A percentile compares a stretch with the other conserved stretches of the same genome.
phyloP scores from a whole-genome alignment of 2,329 filamentous ascomycete genomes.

The Talaromyces albobiverticillius region DNA sequence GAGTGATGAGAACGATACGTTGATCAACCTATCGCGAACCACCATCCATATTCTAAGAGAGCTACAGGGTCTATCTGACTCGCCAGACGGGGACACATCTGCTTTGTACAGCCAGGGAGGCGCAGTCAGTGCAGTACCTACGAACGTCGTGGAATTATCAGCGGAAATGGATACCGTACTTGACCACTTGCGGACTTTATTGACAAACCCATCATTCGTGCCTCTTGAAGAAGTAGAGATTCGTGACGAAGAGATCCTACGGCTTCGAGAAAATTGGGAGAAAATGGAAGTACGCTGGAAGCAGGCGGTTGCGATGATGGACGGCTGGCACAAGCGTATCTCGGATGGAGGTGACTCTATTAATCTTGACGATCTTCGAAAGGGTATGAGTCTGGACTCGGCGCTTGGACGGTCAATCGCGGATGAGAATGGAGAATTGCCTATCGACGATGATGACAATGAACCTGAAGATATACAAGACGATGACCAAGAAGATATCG shows the following conservation, averaged over 20 bases:
- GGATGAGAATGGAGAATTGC: conserved; percentile 25
- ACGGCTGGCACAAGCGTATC: conserved; percentile 85
- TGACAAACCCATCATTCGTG: conserved; percentile 96
- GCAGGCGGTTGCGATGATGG: conserved; percentile 86
- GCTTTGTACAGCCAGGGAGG: conserved; percentile 21
- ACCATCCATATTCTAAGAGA: conserved; percentile 68
- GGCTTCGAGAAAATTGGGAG: conserved; percentile 81
- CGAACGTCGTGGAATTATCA: conserved; percentile 66
- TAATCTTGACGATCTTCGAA: conserved; percentile 41
- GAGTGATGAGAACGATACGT: conserved; percentile 85
- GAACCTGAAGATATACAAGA: conserved; percentile 24
- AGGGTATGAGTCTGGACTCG: conserved; percentile 43
- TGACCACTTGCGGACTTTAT: conserved; percentile 73
- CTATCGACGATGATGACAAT: conserved; percentile 31
- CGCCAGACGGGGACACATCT: conserved; percentile 23
- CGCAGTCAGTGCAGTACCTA: conserved; percentile 48
- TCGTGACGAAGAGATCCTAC: conserved; percentile 85
- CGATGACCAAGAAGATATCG: conserved; percentile 20
- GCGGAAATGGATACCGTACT: conserved; percentile 73
- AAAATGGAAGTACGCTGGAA: conserved; percentile 90
- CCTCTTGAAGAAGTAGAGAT: conserved; percentile 89
- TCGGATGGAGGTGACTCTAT: conserved; percentile 40
- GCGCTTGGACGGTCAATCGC: conserved; percentile 25
- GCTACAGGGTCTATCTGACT: conserved; percentile 50
- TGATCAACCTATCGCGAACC: conserved; percentile 69